phyloP scores from a whole-genome alignment of 129 eudicot species.

The Calendula officinalis region DNA sequence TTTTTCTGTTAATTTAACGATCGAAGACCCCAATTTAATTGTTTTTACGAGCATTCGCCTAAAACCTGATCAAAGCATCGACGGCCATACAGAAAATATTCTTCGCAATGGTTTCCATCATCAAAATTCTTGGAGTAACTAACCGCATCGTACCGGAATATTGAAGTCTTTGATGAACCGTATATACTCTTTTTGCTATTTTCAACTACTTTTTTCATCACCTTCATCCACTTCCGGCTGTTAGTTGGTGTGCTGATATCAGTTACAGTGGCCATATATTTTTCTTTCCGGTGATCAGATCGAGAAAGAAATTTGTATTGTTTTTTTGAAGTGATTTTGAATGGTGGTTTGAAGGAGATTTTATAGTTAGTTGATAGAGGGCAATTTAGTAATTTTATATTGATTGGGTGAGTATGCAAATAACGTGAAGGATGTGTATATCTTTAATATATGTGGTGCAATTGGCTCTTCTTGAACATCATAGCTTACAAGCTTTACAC shows the following conservation, averaged over 20 bases:
- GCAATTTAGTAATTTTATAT: neutral
- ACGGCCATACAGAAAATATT: no score
- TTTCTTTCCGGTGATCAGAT: neutral
- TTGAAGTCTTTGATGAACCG: slow-evolving; percentile 1
- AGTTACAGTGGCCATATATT: neutral
- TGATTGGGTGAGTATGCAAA: neutral
- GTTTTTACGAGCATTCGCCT: no score
- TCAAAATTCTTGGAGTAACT: no score
- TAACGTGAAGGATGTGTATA: no score
- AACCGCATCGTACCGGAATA: no score
- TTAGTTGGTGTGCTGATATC: neutral
- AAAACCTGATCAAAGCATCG: no score
- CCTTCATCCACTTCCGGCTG: slow-evolving; percentile 37
- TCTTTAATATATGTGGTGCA: no score
- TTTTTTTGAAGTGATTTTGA: neutral
- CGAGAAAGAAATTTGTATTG: neutral
- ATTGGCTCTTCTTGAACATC: no score
- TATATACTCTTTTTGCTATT: slow-evolving; percentile 43
- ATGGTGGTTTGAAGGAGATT: neutral
- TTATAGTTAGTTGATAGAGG: neutral
- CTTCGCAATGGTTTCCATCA: neutral
- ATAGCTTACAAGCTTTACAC: no score
- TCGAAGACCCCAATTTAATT: no score
- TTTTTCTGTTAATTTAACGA: no score
- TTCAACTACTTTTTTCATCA: slow-evolving; percentile 40